These are phyloP conservation scores for Penicillium canescens DNA, from an alignment of 495 filamentous ascomycete genomes.

Conservation along the genomic window DNA sequence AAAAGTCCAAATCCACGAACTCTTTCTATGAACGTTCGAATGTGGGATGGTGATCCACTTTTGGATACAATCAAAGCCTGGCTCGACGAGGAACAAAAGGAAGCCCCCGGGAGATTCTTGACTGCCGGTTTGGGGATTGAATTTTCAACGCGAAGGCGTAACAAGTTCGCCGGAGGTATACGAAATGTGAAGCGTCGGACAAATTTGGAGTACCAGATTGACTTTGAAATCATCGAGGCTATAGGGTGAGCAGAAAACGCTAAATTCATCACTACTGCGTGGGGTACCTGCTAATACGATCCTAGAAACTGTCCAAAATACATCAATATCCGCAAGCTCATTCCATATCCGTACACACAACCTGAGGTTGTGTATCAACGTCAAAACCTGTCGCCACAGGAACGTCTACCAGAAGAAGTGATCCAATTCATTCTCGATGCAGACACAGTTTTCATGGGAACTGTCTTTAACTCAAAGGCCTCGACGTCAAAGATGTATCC, in stretches of 20 bases:
- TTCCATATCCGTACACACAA: slow-evolving; percentile 8
- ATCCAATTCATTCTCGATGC: slow-evolving; percentile 14
- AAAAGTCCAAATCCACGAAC: slow-evolving; percentile 11
- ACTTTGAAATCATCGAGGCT: slow-evolving; percentile 10
- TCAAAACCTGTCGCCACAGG: background rate
- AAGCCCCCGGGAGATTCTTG: slow-evolving; percentile 2
- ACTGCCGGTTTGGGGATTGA: slow-evolving; percentile 20
- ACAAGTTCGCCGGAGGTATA: slow-evolving; percentile 17
- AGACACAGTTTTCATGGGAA: slow-evolving; percentile 15
- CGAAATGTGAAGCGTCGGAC: background rate
- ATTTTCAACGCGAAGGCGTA: slow-evolving; percentile 16
- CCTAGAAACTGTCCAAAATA: slow-evolving; percentile 22
- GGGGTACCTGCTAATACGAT: background rate
- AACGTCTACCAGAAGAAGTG: slow-evolving; percentile 15
- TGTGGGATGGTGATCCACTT: slow-evolving; percentile 20
- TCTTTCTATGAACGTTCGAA: slow-evolving; percentile 1
- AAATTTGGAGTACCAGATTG: slow-evolving; percentile 5
- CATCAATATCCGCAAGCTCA: slow-evolving; percentile 19
- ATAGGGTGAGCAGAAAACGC: slow-evolving; percentile 4
- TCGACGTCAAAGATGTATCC: background rate
- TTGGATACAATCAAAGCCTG: slow-evolving; percentile 7
- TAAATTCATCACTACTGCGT: no score
- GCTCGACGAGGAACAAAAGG: background rate
- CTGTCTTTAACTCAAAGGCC: slow-evolving; percentile 4
- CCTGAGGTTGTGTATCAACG: slow-evolving; percentile 1